phyloP scores from a whole-genome alignment of 805 yeast species.

The Brettanomyces naardenensis region DNA sequence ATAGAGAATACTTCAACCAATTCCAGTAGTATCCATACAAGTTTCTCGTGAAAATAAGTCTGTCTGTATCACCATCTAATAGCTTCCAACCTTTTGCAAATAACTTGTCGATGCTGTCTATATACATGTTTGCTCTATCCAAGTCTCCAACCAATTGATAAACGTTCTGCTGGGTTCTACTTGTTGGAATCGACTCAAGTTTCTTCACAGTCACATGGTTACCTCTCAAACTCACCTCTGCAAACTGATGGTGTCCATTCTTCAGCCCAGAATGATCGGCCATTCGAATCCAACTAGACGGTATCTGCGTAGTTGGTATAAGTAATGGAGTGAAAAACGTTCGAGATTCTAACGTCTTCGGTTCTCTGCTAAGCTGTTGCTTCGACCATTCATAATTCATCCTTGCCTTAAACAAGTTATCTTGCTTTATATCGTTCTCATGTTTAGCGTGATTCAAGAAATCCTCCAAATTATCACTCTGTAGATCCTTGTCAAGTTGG shows the following conservation, averaged over 20 bases:
- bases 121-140: slow-evolving; percentile 29
- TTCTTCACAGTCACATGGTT: no score
- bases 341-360: slow-evolving; percentile 31
- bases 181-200: no score
- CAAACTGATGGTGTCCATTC: neutral
- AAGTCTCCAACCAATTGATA: slow-evolving; percentile 16
- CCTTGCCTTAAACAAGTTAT: slow-evolving; percentile 36
- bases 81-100: slow-evolving; percentile 37
- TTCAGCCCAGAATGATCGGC: neutral
- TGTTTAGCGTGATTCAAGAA: slow-evolving; percentile 37
- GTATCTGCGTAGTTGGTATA: slow-evolving; percentile 24
- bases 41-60: slow-evolving; percentile 33
- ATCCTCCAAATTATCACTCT: slow-evolving; percentile 26
- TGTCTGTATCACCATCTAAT: slow-evolving; percentile 40
- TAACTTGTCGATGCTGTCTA: slow-evolving; percentile 32
- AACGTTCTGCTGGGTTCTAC: neutral
- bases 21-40: neutral
- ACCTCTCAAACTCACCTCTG: neutral
- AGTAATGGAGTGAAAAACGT: slow-evolving; percentile 40
- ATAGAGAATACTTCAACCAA: neutral
- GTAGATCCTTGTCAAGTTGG: slow-evolving; percentile 2
- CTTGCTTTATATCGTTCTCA: slow-evolving; percentile 31
- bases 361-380: slow-evolving; percentile 24
- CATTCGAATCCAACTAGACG: neutral
- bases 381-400: slow-evolving; percentile 48